Conservation (phyloP, 345 rosid genomes). For the Rhizophora mangle region DNA sequence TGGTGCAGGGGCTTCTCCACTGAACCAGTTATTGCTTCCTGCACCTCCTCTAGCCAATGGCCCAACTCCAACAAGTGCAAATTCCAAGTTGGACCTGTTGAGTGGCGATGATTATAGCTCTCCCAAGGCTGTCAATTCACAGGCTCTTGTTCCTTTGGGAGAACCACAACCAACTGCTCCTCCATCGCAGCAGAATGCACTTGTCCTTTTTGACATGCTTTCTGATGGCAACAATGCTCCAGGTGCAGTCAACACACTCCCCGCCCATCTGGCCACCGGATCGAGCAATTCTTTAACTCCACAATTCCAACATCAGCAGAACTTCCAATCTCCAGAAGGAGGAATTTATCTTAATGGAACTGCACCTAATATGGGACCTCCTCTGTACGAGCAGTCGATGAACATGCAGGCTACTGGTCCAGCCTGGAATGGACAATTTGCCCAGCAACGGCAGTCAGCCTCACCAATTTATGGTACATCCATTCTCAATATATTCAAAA, state of each 20-base stretch:
- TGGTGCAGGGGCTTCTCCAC: conserved; percentile 42
- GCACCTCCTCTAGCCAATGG: conserved; percentile 78
- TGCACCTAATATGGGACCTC: conserved; percentile 49
- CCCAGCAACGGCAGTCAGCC: conserved; percentile 52
- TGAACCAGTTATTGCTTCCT: conserved; percentile 74
- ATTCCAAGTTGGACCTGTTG: conserved; percentile 83
- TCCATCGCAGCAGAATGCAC: conserved; percentile 75
- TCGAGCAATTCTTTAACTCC: conserved; percentile 46
- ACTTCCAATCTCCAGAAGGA: conserved; percentile 48
- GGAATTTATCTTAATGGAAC: conserved; percentile 66
- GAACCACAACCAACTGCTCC: conserved; percentile 54
- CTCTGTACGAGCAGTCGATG: conserved; percentile 55
- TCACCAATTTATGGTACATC: conserved; percentile 69
- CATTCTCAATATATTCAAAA: not conserved
- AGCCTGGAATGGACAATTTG: conserved; percentile 71
- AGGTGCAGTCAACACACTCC: conserved; percentile 49
- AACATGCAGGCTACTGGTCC: conserved; percentile 52
- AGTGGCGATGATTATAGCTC: conserved; percentile 84
- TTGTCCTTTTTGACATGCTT: conserved; percentile 83
- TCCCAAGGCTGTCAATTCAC: conserved; percentile 55
- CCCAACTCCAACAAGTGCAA: conserved; percentile 41
- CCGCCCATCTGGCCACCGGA: conserved; percentile 38
- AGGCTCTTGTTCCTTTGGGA: conserved; percentile 82
- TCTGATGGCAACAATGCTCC: conserved; percentile 48
- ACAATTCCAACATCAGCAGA: conserved; percentile 68